Conservation (phyloP, 139 green algal species). For the Micractinium sp. region DNA sequence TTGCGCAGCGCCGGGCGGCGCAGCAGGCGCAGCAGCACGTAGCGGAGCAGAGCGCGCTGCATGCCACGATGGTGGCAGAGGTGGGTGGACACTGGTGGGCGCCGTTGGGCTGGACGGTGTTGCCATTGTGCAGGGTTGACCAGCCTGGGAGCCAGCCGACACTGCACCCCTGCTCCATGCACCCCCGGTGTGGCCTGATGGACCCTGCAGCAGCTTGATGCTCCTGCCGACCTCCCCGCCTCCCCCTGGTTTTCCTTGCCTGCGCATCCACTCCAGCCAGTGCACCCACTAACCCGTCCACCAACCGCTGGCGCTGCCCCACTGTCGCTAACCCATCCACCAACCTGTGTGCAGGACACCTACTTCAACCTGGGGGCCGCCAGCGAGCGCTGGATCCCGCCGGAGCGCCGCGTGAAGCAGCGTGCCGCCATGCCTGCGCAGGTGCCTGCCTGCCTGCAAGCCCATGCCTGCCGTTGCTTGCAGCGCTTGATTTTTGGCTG, state of each 20-base stretch:
- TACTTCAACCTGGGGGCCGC: conserved; percentile 46
- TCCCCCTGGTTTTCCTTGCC: neutral
- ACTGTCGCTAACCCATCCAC: neutral
- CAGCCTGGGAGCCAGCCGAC: neutral
- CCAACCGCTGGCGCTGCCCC: neutral
- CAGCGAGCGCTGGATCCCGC: conserved; percentile 48
- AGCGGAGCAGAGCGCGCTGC: conserved; percentile 11
- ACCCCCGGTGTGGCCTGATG: neutral
- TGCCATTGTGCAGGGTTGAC: neutral
- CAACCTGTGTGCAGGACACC: conserved; percentile 25
- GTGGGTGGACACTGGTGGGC: neutral
- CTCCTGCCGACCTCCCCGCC: too few relatives aligned
- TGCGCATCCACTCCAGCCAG: neutral
- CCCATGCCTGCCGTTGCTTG: neutral
- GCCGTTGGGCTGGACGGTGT: neutral
- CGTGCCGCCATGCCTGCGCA: conserved; percentile 13
- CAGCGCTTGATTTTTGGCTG: neutral
- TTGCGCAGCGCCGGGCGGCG: neutral
- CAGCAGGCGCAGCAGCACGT: neutral
- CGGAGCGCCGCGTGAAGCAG: conserved; percentile 37
- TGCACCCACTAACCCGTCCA: neutral
- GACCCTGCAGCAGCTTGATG: too few relatives aligned
- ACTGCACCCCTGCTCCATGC: neutral
- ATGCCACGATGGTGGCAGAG: neutral
- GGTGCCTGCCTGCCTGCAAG: neutral